Percentiles rank a stretch among this genome's conserved stretches.
phyloP scores from a whole-genome alignment of 495 filamentous ascomycete species.

The Achaetomiella virescens region DNA sequence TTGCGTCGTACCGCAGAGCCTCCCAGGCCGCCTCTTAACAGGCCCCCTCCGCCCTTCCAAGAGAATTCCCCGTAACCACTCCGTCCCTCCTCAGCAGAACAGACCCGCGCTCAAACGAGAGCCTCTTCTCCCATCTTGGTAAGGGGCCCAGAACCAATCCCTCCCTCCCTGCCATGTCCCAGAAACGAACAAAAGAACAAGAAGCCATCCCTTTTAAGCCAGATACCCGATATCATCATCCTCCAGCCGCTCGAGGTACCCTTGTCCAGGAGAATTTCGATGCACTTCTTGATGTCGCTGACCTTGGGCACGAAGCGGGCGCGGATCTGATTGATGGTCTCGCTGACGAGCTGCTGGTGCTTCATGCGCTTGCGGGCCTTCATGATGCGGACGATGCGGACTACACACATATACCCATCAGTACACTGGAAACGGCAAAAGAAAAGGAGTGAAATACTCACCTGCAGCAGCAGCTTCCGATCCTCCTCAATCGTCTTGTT shows the following conservation, averaged over 20 bases:
- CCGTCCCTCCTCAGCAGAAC: too few relatives aligned
- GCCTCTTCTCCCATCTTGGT: too few relatives aligned
- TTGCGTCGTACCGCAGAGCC: too few relatives aligned
- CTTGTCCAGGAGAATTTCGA: constrained; percentile 97
- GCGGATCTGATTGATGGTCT: constrained; percentile 91
- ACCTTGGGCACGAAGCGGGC: constrained; percentile 91
- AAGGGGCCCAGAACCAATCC: background rate
- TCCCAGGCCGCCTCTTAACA: too few relatives aligned
- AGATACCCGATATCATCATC: constrained; percentile 92
- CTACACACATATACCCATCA: constrained; percentile 39
- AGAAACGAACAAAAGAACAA: background rate
- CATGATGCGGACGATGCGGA: constrained; percentile 98
- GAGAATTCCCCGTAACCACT: too few relatives aligned
- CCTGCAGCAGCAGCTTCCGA: constrained; percentile 91
- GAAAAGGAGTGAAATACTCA: constrained; percentile 46
- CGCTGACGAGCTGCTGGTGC: constrained; percentile 84
- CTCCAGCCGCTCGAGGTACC: constrained; percentile 92
- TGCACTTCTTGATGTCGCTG: constrained; percentile 97
- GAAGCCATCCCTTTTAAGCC: constrained; percentile 43
- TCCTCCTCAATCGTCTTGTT: constrained; percentile 99
- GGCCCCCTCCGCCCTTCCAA: too few relatives aligned
- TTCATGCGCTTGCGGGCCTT: constrained; percentile 99
- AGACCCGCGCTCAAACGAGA: too few relatives aligned
- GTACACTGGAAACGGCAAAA: background rate
- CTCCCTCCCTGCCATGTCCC: background rate